Evolutionary conservation across 1,284 basidiomycete species (phyloP).

Genomic region (Spongiforma sp.): DNA sequence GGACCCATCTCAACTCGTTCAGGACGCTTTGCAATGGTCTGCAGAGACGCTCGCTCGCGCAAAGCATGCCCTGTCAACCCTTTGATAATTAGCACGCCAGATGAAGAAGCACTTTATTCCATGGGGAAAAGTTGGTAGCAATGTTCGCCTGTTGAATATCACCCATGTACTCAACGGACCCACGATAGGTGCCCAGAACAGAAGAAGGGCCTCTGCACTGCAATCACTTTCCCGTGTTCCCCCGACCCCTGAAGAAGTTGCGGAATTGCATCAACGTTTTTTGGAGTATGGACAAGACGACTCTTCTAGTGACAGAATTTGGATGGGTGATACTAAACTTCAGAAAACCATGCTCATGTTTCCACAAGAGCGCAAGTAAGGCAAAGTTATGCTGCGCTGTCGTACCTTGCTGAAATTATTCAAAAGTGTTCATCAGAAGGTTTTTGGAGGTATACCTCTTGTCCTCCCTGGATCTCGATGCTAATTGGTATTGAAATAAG

Average conservation of each 20-base stretch:
- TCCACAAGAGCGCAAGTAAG: constrained; percentile 84
- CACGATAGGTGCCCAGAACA: constrained; percentile 50
- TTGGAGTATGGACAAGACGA: constrained; percentile 59
- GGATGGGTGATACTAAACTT: constrained; percentile 68
- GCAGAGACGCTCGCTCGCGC: constrained; percentile 72
- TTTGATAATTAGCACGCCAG: constrained; percentile 61
- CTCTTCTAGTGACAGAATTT: constrained; percentile 52
- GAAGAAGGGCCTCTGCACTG: constrained; percentile 56
- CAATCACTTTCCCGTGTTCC: constrained; percentile 73
- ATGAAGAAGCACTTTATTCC: constrained; percentile 65
- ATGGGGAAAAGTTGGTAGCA: constrained; percentile 68
- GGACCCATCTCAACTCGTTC: background rate
- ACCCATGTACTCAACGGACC: constrained; percentile 2
- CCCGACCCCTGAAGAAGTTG: constrained; percentile 71
- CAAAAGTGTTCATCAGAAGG: constrained; percentile 79
- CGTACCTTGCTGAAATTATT: background rate
- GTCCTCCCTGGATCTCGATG: background rate
- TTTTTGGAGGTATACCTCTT: constrained; percentile 64
- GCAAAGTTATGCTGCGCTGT: constrained; percentile 8
- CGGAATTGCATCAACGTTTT: constrained; percentile 70
- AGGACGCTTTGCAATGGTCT: constrained; percentile 86
- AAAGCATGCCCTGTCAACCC: constrained; percentile 70
- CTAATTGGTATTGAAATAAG: constrained; percentile 28
- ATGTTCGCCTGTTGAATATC: background rate
- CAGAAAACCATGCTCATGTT: constrained; percentile 84